Conservation (phyloP, 2,329 filamentous ascomycete species). For the Xylariaceae sp. region DNA sequence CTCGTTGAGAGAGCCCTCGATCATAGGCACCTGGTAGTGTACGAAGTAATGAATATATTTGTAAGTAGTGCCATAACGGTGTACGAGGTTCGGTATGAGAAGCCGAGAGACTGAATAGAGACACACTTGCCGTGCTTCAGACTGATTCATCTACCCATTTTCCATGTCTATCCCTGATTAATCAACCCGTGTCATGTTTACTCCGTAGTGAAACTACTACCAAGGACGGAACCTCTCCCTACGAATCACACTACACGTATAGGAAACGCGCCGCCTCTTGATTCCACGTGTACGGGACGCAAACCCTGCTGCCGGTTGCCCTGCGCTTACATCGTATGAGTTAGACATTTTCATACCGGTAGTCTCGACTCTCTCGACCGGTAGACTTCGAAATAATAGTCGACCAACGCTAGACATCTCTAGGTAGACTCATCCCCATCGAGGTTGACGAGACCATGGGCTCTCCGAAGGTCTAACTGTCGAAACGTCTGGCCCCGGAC, state of each 20-base stretch:
- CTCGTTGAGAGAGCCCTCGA: not conserved
- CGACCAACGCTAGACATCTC: no score
- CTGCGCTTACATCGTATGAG: not conserved
- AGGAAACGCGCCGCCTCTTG: not conserved
- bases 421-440: no score
- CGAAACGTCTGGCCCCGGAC: no score
- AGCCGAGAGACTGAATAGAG: not conserved
- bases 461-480: no score
- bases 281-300: not conserved
- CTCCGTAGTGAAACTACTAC: not conserved
- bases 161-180: not conserved
- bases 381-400: no score
- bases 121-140: not conserved
- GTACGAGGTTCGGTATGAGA: not conserved
- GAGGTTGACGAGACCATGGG: no score
- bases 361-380: no score
- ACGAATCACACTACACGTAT: not conserved
- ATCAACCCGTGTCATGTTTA: not conserved
- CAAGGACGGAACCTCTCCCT: not conserved
- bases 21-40: not conserved
- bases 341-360: no score
- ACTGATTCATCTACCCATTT: not conserved
- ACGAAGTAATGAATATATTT: not conserved
- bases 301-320: not conserved
- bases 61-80: not conserved